Base-by-base conservation (phyloP, 2,329 filamentous ascomycete genomes). In the Pseudocercospora eumusae region DNA sequence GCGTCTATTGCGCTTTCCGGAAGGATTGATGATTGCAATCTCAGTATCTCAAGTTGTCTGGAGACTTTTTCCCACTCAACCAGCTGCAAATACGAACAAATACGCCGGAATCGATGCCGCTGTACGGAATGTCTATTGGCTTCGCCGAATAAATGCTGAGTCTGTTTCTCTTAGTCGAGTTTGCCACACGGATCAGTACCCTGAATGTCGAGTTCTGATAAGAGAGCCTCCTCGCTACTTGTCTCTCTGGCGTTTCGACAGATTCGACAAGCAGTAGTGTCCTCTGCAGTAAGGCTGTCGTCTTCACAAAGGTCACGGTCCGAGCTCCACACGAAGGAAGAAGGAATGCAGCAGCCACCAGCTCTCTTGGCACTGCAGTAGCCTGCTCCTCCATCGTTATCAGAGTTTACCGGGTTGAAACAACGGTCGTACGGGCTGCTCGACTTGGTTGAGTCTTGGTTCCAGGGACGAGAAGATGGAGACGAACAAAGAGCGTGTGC, bases 321-420 rank as follows among this genome's bases (percentile, higher is more conserved):
- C 52, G 52, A 54, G 52, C 52, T n/a, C 52, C 52, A 36, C n/a
- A n/a, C n/a, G 2, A 15, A 54, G n/a, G n/a, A 18, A 36, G 15
- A 18, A 40, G 52, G 52, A 40, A 40, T 28, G 52, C 52, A 52
- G 25, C 47, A 23, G 31, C 25, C 47, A 52, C 47, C 15, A 15
- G 4, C 47, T 25, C 20, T 28, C 62, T 61, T 56, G 55, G 54
- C 59, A n/a, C 62, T 58, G 62, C 58, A 64, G 55, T 58, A 50
- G 61, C 62, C n/a, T n/a, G n/a, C n/a, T n/a, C n/a, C n/a, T 27
- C 49, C 28, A 18, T 31, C 50, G 56, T 56, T 61, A 64, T 64
- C 62, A 61, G 62, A 64, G 59, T 64, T 64, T 57, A 57, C 31
- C 56, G 50, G 55, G 36, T 56, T 42, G 49, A 52, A 25, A 25